A percentile compares a stretch with the other conserved stretches of the same genome.
phyloP scores from a whole-genome alignment of 306 rosid species.

The Trifolium dubium region DNA sequence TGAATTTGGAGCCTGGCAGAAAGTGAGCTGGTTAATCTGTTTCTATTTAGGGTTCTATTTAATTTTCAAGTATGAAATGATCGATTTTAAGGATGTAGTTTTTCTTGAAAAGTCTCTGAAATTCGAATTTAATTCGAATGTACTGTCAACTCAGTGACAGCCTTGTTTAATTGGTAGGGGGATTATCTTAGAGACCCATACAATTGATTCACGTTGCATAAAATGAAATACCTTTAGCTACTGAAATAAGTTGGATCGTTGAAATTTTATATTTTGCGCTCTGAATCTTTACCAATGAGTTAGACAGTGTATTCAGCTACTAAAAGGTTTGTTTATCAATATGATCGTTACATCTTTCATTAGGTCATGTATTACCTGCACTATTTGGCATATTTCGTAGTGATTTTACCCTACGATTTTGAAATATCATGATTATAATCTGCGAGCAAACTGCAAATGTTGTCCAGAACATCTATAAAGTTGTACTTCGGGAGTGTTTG shows the following conservation, averaged over 20 bases:
- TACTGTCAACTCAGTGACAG: background rate
- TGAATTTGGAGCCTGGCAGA: constrained; percentile 55
- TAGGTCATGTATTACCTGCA: background rate
- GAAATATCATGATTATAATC: background rate
- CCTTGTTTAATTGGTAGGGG: constrained; percentile 16
- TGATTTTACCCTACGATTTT: background rate
- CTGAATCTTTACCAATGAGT: background rate
- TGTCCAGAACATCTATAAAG: background rate
- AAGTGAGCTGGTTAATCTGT: constrained; percentile 40
- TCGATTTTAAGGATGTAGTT: constrained; percentile 29
- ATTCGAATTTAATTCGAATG: constrained; percentile 24
- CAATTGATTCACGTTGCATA: background rate
- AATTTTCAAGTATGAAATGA: constrained; percentile 7
- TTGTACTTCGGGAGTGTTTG: background rate
- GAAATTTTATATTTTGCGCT: background rate
- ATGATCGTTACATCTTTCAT: background rate
- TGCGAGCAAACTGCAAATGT: background rate
- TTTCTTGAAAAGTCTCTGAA: background rate
- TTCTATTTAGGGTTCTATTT: constrained; percentile 16
- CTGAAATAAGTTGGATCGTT: constrained; percentile 7
- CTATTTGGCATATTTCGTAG: background rate
- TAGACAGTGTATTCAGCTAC: background rate
- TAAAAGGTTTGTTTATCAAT: background rate
- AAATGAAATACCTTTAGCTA: background rate
- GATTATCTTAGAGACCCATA: constrained; percentile 20